These are phyloP conservation scores for Mycena albidolilacea DNA, from an alignment of 768 basidiomycete species.

Conservation along the genomic window DNA sequence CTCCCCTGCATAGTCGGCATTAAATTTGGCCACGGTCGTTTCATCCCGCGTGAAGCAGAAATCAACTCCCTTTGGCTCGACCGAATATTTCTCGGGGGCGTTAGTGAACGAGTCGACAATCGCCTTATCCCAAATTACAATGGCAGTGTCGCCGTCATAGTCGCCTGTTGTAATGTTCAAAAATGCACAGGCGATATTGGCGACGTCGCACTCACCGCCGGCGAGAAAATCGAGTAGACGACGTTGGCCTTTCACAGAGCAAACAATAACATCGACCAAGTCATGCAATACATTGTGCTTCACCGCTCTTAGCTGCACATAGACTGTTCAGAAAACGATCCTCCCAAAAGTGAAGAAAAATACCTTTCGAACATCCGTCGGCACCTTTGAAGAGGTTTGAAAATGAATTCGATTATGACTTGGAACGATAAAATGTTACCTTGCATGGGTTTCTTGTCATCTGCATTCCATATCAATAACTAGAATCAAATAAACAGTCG, in stretches of 20 bases:
- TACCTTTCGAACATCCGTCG: slow-evolving; percentile 78
- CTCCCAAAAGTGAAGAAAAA: too few species aligned
- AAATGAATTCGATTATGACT: too few species aligned
- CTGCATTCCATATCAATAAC: slow-evolving; percentile 45
- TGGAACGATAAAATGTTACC: slow-evolving; percentile 42
- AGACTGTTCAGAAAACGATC: too few species aligned
- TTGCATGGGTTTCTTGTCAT: slow-evolving; percentile 81
- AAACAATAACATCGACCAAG: slow-evolving; percentile 72
- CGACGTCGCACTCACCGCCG: slow-evolving; percentile 61
- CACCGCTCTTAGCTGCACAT: slow-evolving; percentile 56
- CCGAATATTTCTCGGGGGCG: slow-evolving; percentile 63
- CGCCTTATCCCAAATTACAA: slow-evolving; percentile 70
- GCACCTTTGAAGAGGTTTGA: slow-evolving; percentile 36
- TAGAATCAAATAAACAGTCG: not conserved
- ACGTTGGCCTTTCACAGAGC: slow-evolving; percentile 65
- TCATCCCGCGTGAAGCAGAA: slow-evolving; percentile 59
- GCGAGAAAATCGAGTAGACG: slow-evolving; percentile 75
- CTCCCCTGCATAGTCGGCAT: slow-evolving; percentile 44
- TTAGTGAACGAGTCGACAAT: slow-evolving; percentile 71
- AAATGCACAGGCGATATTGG: not conserved
- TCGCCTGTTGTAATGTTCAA: slow-evolving; percentile 60
- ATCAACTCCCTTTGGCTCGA: slow-evolving; percentile 62
- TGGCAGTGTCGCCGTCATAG: slow-evolving; percentile 78
- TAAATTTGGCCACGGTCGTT: slow-evolving; percentile 61
- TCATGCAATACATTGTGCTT: slow-evolving; percentile 62